Conservation (phyloP, 345 rosid species). For the Conringia planisiliqua region DNA sequence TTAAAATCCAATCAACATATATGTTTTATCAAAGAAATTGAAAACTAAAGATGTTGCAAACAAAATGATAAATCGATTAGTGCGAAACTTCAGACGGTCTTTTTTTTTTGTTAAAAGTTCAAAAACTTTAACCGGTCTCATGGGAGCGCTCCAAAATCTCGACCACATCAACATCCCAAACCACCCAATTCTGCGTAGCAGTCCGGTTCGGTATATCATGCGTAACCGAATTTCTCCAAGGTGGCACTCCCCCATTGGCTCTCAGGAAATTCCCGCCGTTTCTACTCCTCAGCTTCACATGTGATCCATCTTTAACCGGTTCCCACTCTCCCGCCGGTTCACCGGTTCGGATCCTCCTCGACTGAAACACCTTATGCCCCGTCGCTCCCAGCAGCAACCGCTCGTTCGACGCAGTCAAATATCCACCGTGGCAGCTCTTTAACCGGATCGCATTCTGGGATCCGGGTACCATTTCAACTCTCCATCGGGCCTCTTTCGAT, state of each 20-base stretch:
- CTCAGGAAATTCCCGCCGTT: constrained; percentile 60
- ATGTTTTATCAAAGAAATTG: neutral
- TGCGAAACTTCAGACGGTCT: too few relatives aligned
- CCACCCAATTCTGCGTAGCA: constrained; percentile 57
- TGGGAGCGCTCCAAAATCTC: constrained; percentile 38
- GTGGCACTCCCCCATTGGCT: constrained; percentile 74
- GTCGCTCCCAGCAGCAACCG: constrained; percentile 68
- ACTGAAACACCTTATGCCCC: constrained; percentile 69
- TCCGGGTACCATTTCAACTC: constrained; percentile 55
- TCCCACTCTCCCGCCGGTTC: constrained; percentile 78
- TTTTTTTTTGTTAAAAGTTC: too few relatives aligned
- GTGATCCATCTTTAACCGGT: constrained; percentile 51
- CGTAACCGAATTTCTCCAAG: constrained; percentile 81
- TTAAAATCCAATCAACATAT: neutral
- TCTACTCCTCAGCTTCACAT: constrained; percentile 52
- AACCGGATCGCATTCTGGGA: constrained; percentile 54
- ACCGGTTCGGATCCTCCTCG: constrained; percentile 39
- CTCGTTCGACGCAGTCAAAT: constrained; percentile 74
- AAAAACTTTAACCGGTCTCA: constrained; percentile 11
- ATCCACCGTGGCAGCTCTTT: constrained; percentile 62
- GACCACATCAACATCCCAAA: constrained; percentile 68
- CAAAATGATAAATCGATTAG: neutral
- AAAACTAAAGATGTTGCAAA: neutral
- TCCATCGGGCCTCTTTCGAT: constrained; percentile 56
- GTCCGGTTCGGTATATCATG: constrained; percentile 64